A percentile compares a stretch with the other conserved stretches of the same genome.
Conservation (phyloP, 2,329 filamentous ascomycete genomes). For the Microsporum audouinii region DNA sequence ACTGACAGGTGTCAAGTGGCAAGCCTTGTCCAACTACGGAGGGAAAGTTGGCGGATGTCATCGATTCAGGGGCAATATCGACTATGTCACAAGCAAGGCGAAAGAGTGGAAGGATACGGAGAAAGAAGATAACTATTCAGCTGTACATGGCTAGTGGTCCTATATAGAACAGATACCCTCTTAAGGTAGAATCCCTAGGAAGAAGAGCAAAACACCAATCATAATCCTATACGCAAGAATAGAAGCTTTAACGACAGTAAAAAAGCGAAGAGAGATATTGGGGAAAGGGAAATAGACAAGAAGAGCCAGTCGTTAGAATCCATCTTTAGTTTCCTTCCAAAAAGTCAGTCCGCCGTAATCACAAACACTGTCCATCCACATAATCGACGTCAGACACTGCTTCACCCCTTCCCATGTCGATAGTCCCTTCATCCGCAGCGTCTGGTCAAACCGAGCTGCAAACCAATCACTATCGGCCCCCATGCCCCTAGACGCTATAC, state of each 20-base stretch:
- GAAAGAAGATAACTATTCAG: background rate
- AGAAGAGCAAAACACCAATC: background rate
- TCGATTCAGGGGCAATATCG: background rate
- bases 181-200: background rate
- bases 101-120: background rate
- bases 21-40: background rate
- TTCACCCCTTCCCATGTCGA: slow-evolving; percentile 21
- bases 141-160: background rate
- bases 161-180: background rate
- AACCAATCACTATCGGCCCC: slow-evolving; percentile 26
- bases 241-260: background rate
- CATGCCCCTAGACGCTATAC: slow-evolving; percentile 27
- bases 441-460: slow-evolving; percentile 18
- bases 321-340: slow-evolving; percentile 19
- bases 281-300: background rate
- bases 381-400: slow-evolving; percentile 18
- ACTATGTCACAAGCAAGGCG: background rate
- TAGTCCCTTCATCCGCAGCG: slow-evolving; percentile 14
- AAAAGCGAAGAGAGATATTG: background rate
- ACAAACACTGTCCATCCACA: slow-evolving; percentile 29
- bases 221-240: background rate
- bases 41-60: background rate
- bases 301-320: background rate
- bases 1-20: background rate
- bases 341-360: slow-evolving; percentile 22